phyloP scores from a whole-genome alignment of 805 yeast species.

The Ogataea nitratoaversa region DNA sequence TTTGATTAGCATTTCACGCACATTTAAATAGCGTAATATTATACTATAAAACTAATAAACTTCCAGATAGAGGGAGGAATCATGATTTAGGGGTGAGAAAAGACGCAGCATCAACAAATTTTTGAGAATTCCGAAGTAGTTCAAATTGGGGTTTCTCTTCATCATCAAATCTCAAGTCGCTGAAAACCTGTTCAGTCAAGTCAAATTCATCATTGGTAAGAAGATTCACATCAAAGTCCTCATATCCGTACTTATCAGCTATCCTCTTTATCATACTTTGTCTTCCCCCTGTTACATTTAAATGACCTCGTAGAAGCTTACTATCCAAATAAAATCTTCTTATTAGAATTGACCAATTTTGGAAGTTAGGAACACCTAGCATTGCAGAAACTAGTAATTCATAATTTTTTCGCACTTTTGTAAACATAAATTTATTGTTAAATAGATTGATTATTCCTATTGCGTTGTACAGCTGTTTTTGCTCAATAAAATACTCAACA shows the following conservation, averaged over 20 bases:
- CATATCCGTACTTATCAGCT: slow-evolving; percentile 9
- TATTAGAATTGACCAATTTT: slow-evolving; percentile 18
- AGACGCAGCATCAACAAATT: slow-evolving; percentile 7
- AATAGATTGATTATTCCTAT: slow-evolving; percentile 20
- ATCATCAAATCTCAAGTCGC: slow-evolving; percentile 12
- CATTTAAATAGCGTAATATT: too few species aligned
- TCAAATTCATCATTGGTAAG: slow-evolving; percentile 10
- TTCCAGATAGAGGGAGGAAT: too few species aligned
- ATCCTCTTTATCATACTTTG: not conserved
- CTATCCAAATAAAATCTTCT: slow-evolving; percentile 20
- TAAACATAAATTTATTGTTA: slow-evolving; percentile 2
- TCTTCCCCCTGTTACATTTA: slow-evolving; percentile 3
- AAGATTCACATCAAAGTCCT: slow-evolving; percentile 4
- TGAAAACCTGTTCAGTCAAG: slow-evolving; percentile 5
- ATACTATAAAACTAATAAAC: too few species aligned
- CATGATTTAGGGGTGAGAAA: not conserved
- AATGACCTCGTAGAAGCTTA: slow-evolving; percentile 2
- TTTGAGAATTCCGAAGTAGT: slow-evolving; percentile 2
- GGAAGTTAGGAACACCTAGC: slow-evolving; percentile 7
- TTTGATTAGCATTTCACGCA: too few species aligned
- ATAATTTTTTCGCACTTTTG: slow-evolving; percentile 15
- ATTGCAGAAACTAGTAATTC: slow-evolving; percentile 9
- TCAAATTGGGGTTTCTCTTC: slow-evolving; percentile 9
- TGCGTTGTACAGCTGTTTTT: slow-evolving; percentile 16
- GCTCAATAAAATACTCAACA: slow-evolving; percentile 14